Conservation (phyloP, 2,329 filamentous ascomycete species). For the Sporothrix luriei region DNA sequence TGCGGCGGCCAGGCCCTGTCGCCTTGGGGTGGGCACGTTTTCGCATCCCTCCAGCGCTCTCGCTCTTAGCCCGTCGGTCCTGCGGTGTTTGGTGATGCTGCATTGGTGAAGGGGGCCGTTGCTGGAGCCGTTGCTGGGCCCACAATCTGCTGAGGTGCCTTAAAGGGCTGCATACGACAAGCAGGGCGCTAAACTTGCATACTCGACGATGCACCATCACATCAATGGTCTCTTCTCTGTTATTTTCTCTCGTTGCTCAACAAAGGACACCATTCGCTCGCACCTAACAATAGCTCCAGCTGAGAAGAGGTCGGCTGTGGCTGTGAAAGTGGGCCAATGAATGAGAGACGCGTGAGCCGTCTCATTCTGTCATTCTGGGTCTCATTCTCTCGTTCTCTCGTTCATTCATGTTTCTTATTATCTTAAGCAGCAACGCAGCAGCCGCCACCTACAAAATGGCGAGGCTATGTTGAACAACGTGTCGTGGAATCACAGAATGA, state of each 20-base stretch:
- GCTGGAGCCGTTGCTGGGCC: slow-evolving; percentile 12
- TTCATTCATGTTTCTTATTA: slow-evolving; percentile 4
- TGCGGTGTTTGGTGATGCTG: not conserved
- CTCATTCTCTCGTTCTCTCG: no score
- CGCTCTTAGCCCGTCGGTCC: no score
- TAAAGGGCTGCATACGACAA: slow-evolving; percentile 11
- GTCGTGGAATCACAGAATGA: not conserved
- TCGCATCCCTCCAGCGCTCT: not conserved
- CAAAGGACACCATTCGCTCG: no score
- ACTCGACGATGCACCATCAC: not conserved
- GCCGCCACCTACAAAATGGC: not conserved
- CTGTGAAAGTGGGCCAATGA: not conserved
- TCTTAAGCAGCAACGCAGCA: not conserved
- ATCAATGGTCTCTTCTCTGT: not conserved
- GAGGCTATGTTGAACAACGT: not conserved
- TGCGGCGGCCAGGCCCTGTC: not conserved
- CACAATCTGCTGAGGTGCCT: not conserved
- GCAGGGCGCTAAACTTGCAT: slow-evolving; percentile 1
- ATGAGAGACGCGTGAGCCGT: not conserved
- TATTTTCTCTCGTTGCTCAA: no score
- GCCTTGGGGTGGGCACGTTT: not conserved
- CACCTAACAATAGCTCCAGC: not conserved
- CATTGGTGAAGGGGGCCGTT: no score
- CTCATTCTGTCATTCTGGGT: not conserved
- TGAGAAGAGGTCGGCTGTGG: not conserved